Conservation (phyloP, 2,329 filamentous ascomycete genomes). For the Trematosphaeria pertusa region DNA sequence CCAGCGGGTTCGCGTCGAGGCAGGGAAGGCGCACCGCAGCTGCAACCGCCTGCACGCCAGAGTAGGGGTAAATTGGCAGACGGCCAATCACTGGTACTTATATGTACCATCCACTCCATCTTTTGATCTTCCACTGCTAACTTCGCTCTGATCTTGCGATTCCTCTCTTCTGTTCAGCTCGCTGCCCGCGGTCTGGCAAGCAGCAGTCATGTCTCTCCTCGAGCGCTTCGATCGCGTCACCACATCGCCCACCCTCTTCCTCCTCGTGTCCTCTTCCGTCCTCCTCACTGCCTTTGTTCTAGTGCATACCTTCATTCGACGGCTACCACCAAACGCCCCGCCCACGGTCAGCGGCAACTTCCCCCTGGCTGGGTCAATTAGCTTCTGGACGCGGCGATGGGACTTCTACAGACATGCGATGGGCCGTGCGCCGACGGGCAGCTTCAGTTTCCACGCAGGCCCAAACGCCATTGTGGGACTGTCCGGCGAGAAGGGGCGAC, state of each 20-base stretch:
- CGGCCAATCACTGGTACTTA: not conserved
- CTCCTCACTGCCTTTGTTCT: conserved; percentile 19
- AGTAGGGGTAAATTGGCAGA: too few species aligned
- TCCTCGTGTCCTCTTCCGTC: conserved; percentile 15
- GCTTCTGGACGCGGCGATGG: conserved; percentile 57
- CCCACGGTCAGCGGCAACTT: conserved; percentile 26
- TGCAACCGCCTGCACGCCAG: too few species aligned
- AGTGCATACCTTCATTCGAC: conserved; percentile 25
- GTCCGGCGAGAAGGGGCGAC: conserved; percentile 52
- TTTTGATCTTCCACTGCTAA: not conserved
- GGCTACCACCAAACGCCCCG: conserved; percentile 30
- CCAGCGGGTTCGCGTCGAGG: too few species aligned
- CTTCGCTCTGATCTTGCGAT: too few species aligned
- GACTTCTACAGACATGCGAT: conserved; percentile 52
- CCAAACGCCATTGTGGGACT: conserved; percentile 54
- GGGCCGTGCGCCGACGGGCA: conserved; percentile 46
- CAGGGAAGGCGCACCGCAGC: too few species aligned
- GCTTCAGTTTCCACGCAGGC: conserved; percentile 60
- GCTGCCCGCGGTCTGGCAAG: too few species aligned
- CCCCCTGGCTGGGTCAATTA: conserved; percentile 54
- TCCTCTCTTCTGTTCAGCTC: too few species aligned
- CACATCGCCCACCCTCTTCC: conserved; percentile 14
- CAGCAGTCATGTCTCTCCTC: conserved; percentile 20
- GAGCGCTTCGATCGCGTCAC: conserved; percentile 8
- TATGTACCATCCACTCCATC: not conserved